Evolutionary conservation across 2,329 filamentous ascomycete species (phyloP).

Genomic region (Xylaria sp.): DNA sequence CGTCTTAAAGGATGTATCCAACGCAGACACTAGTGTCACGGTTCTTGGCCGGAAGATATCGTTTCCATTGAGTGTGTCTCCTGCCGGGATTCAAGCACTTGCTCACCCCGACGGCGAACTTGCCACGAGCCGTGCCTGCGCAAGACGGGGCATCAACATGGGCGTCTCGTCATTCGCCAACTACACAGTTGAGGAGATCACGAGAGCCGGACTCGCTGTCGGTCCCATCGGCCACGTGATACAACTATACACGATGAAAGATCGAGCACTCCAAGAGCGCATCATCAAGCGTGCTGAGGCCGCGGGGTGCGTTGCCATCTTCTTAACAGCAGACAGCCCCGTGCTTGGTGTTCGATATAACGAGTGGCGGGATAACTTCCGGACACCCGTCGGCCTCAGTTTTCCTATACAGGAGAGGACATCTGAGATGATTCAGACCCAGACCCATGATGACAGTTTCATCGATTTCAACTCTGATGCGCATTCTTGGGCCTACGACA

Average conservation of each 20-base stretch:
- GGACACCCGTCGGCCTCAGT: conserved; percentile 52
- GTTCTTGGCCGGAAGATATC: conserved; percentile 58
- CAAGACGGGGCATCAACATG: conserved; percentile 53
- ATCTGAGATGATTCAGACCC: conserved; percentile 28
- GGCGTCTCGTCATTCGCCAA: conserved; percentile 55
- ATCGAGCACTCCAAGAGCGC: conserved; percentile 57
- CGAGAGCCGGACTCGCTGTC: conserved; percentile 52
- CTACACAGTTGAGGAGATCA: conserved; percentile 55
- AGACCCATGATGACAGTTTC: conserved; percentile 44
- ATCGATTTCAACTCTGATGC: conserved; percentile 16
- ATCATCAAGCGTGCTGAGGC: conserved; percentile 54
- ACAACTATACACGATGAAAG: conserved; percentile 64
- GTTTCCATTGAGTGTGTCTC: conserved; percentile 65
- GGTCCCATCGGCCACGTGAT: conserved; percentile 60
- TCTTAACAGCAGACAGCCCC: conserved; percentile 64
- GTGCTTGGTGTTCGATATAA: conserved; percentile 62
- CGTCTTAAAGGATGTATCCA: conserved; percentile 55
- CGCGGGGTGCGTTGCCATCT: conserved; percentile 62
- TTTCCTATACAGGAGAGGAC: conserved; percentile 35
- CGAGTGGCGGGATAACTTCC: conserved; percentile 63
- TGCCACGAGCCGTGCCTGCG: conserved; percentile 57
- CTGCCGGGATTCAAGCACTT: conserved; percentile 64
- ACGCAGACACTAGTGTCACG: conserved; percentile 54
- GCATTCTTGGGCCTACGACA: conserved; percentile 3
- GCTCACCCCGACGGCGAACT: conserved; percentile 65